A percentile compares a stretch with the other conserved stretches of the same genome.
phyloP scores from a whole-genome alignment of 148 eudicot species.

The Diospyros kaki region DNA sequence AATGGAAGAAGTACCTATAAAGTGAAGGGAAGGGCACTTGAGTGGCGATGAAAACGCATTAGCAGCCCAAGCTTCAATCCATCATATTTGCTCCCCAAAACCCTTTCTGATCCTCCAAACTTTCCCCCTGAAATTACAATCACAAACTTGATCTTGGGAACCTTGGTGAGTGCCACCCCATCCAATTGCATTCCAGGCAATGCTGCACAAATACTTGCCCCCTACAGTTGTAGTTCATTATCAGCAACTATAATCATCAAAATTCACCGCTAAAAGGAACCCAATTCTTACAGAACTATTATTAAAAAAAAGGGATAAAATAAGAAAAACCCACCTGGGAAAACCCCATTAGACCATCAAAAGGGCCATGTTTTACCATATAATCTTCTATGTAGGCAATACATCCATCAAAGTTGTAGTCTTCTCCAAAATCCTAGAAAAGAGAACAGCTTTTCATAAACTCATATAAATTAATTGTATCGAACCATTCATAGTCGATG shows the following conservation, averaged over 20 bases:
- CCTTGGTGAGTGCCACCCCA: conserved; percentile 30
- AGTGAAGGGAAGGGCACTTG: conserved; percentile 34
- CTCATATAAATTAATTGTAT: not conserved
- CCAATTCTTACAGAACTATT: too few species aligned
- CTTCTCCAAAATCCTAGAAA: conserved; percentile 11
- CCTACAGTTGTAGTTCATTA: too few species aligned
- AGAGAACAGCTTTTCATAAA: not conserved
- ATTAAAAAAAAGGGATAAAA: too few species aligned
- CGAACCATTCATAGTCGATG: not conserved
- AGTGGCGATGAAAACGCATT: conserved; percentile 30
- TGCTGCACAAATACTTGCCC: conserved; percentile 8
- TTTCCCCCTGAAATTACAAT: conserved; percentile 34
- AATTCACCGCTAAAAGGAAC: too few species aligned
- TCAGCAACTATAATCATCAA: too few species aligned
- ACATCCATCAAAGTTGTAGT: conserved; percentile 16
- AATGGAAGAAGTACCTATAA: conserved; percentile 20
- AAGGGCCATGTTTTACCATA: conserved; percentile 20
- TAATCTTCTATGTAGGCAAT: conserved; percentile 22
- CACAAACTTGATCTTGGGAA: conserved; percentile 29
- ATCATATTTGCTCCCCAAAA: conserved; percentile 31
- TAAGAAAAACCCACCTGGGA: conserved; percentile 14
- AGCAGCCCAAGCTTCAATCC: conserved; percentile 17
- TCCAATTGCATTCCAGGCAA: conserved; percentile 24
- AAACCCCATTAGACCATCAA: conserved; percentile 26
- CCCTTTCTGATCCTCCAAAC: conserved; percentile 17